Conservation (phyloP, 2,329 filamentous ascomycete genomes). For the Claviceps lovelessii region DNA sequence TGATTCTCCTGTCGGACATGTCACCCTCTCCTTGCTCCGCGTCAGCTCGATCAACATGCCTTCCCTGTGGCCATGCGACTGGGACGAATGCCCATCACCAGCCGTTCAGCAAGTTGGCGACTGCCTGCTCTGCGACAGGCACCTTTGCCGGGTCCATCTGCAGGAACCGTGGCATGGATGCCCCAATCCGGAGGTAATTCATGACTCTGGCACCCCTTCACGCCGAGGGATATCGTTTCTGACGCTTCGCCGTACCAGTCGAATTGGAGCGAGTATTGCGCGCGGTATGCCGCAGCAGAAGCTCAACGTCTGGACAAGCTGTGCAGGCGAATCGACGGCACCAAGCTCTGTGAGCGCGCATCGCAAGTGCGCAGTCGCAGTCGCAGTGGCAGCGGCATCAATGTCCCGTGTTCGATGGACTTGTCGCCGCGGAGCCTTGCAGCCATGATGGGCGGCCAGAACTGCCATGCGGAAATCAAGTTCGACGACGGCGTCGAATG, state of each 20-base stretch:
- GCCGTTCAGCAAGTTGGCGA: slow-evolving; percentile 13
- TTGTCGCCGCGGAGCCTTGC: slow-evolving; percentile 9
- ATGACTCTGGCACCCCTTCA: too few relatives aligned
- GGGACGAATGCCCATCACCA: neutral
- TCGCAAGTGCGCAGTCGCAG: neutral
- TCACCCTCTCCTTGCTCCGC: too few relatives aligned
- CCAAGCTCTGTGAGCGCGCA: neutral
- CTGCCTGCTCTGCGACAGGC: slow-evolving; percentile 13
- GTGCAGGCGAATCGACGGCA: neutral
- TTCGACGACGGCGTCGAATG: slow-evolving; percentile 12
- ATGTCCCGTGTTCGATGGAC: slow-evolving; percentile 9
- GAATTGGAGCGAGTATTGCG: neutral
- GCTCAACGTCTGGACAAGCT: neutral
- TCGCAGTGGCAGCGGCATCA: neutral
- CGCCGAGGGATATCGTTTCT: too few relatives aligned
- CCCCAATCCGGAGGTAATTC: neutral
- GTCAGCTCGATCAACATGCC: neutral
- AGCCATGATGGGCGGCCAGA: slow-evolving; percentile 15
- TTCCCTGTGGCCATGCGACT: neutral
- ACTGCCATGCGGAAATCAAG: slow-evolving; percentile 15
- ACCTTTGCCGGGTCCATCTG: slow-evolving; percentile 13
- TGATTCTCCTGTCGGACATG: too few relatives aligned
- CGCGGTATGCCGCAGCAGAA: neutral
- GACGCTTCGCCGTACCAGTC: too few relatives aligned
- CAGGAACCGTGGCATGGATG: slow-evolving; percentile 5